Conservation (phyloP, 2,329 filamentous ascomycete genomes). For the Botrytis tulipae region DNA sequence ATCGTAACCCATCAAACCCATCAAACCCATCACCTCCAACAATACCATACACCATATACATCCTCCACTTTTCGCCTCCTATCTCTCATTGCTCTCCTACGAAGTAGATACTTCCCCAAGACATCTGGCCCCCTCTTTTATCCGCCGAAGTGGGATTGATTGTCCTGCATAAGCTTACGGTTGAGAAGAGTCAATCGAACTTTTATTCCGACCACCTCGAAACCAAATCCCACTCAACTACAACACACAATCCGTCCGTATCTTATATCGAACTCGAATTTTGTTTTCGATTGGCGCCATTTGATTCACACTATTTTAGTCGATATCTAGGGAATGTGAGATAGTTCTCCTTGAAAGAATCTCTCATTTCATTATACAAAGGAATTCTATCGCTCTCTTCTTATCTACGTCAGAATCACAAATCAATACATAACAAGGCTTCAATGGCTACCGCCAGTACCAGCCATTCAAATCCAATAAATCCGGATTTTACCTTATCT, state of each 20-base stretch:
- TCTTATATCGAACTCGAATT: not conserved
- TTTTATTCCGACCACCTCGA: constrained; percentile 1
- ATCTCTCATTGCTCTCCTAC: not conserved
- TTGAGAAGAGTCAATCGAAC: not conserved
- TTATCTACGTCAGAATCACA: constrained; percentile 11
- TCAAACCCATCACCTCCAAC: not conserved
- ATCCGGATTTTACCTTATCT: constrained; percentile 67
- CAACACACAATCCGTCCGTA: not conserved
- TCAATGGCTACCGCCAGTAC: constrained; percentile 11
- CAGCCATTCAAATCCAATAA: constrained; percentile 22
- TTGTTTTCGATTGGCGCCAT: not conserved
- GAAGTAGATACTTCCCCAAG: not conserved
- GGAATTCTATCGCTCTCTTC: not conserved
- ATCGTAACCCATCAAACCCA: not conserved
- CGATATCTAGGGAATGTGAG: constrained; percentile 9
- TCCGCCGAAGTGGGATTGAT: constrained; percentile 6
- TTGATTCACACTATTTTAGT: not conserved
- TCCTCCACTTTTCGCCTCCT: not conserved
- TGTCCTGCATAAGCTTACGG: constrained; percentile 16
- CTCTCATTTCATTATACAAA: not conserved
- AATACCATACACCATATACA: not conserved
- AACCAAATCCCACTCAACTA: not conserved
- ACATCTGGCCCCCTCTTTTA: not conserved
- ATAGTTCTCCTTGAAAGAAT: not conserved
- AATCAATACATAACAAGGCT: not conserved